These are phyloP conservation scores for Inga laurina DNA, from an alignment of 306 rosid genomes.

Conservation along the genomic window DNA sequence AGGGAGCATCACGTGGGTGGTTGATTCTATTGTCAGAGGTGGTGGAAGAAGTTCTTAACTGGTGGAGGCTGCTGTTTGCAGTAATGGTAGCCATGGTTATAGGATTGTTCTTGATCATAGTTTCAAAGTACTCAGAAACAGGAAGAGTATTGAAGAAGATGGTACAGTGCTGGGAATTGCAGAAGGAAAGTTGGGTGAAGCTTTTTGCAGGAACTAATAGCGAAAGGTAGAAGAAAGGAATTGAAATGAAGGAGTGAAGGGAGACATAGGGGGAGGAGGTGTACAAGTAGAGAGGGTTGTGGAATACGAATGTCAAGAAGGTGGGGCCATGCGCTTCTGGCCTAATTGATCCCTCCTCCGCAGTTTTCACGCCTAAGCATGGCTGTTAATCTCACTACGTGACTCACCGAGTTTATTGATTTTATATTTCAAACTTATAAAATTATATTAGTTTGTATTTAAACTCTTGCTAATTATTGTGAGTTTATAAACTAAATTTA, in stretches of 20 bases:
- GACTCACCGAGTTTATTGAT: too few species aligned
- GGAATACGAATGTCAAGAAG: conserved; percentile 38
- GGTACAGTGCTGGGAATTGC: not conserved
- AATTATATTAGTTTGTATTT: too few species aligned
- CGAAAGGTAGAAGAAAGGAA: conserved; percentile 12
- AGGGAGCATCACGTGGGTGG: conserved; percentile 33
- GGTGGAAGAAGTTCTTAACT: conserved; percentile 40
- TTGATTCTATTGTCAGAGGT: conserved; percentile 10
- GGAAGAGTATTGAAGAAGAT: conserved; percentile 24
- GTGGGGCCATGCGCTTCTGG: conserved; percentile 54
- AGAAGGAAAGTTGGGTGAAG: conserved; percentile 22
- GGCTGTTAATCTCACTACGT: too few species aligned
- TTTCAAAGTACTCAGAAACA: conserved; percentile 25
- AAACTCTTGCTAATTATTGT: rapidly evolving
- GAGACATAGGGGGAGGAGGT: conserved; percentile 25
- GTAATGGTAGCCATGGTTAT: conserved; percentile 49
- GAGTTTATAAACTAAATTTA: too few species aligned
- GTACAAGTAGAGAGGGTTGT: conserved; percentile 48
- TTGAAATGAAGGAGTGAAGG: conserved; percentile 34
- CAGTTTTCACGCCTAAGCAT: conserved; percentile 11
- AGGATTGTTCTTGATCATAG: conserved; percentile 12
- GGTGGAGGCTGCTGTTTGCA: conserved; percentile 34
- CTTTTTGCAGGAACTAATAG: conserved; percentile 6
- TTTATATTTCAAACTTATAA: too few species aligned
- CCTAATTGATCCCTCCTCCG: conserved; percentile 30